Percentiles rank a stretch among this genome's conserved stretches.
phyloP scores from a whole-genome alignment of 2,329 filamentous ascomycete species.

The Pyricularia grisea region DNA sequence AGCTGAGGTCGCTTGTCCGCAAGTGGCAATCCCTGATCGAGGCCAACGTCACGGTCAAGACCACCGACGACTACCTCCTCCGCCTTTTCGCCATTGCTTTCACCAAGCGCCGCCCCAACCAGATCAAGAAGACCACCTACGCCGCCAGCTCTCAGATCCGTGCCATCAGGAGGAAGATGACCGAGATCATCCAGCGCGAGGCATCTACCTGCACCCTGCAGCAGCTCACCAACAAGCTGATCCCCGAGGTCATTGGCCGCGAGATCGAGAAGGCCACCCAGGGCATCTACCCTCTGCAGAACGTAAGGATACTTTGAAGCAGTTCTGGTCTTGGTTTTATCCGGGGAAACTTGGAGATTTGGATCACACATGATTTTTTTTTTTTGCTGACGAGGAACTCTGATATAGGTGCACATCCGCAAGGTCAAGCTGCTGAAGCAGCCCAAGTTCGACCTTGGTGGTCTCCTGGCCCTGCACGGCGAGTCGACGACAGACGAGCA shows the following conservation, averaged over 20 bases:
- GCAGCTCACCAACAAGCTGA: conserved; percentile 97
- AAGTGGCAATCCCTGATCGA: conserved; percentile 99
- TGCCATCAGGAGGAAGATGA: conserved; percentile 99
- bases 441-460: conserved; percentile 98
- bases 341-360: too few relatives aligned
- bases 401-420: conserved; percentile 85
- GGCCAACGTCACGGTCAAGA: conserved; percentile 99
- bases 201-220: conserved; percentile 88
- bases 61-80: conserved; percentile 98
- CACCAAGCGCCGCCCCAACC: conserved; percentile 98
- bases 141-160: conserved; percentile 95
- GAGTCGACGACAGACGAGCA: conserved; percentile 94
- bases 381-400: neutral
- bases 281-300: conserved; percentile 99
- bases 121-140: conserved; percentile 99
- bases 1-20: conserved; percentile 96
- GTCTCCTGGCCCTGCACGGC: conserved; percentile 92
- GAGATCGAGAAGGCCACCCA: conserved; percentile 99
- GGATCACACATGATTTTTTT: too few relatives aligned
- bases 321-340: neutral
- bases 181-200: conserved; percentile 96
- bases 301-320: conserved; percentile 48
- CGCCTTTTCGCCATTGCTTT: conserved; percentile 98
- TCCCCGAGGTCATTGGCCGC: conserved; percentile 97
- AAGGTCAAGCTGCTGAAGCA: conserved; percentile 99